phyloP scores from a whole-genome alignment of 2,329 filamentous ascomycete genomes.

The Lasiodiplodia sp. region DNA sequence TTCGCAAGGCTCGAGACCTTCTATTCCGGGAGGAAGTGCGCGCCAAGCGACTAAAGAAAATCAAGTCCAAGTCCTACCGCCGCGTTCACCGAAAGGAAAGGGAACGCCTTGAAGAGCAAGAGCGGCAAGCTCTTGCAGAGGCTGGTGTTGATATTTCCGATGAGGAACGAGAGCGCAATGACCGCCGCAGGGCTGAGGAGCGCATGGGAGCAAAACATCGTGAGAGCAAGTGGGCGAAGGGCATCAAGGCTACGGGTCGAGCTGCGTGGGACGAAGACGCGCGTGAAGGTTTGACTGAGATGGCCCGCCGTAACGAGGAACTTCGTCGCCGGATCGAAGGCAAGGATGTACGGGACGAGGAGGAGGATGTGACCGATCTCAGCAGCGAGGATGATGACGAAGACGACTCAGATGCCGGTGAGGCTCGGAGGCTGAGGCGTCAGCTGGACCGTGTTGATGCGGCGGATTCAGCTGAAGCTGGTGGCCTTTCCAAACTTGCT shows the following conservation, averaged over 20 bases:
- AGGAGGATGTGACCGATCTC: slow-evolving; percentile 59
- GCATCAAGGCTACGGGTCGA: slow-evolving; percentile 77
- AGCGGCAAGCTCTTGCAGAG: slow-evolving; percentile 65
- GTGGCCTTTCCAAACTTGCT: slow-evolving; percentile 69
- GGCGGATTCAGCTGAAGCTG: slow-evolving; percentile 64
- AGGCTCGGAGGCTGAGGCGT: slow-evolving; percentile 47
- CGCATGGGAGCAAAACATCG: slow-evolving; percentile 85
- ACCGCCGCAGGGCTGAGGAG: slow-evolving; percentile 81
- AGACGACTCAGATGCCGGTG: slow-evolving; percentile 70
- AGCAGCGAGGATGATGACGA: slow-evolving; percentile 62
- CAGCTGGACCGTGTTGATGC: slow-evolving; percentile 49
- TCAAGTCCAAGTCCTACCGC: slow-evolving; percentile 96
- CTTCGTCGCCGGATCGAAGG: slow-evolving; percentile 81
- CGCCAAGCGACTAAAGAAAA: slow-evolving; percentile 95
- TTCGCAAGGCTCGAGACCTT: slow-evolving; percentile 82
- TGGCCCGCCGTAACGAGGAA: slow-evolving; percentile 84
- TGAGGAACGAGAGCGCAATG: slow-evolving; percentile 69
- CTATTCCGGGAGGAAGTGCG: slow-evolving; percentile 88
- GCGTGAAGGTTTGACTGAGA: slow-evolving; percentile 76
- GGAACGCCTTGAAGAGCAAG: slow-evolving; percentile 64
- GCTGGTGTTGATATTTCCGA: slow-evolving; percentile 68
- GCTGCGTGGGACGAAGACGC: slow-evolving; percentile 91
- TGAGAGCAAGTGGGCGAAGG: slow-evolving; percentile 92
- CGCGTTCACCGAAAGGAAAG: slow-evolving; percentile 86
- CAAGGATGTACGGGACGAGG: slow-evolving; percentile 61